Base-by-base conservation (phyloP, 2,329 filamentous ascomycete species). In the Phaeosphaeriaceae sp. region DNA sequence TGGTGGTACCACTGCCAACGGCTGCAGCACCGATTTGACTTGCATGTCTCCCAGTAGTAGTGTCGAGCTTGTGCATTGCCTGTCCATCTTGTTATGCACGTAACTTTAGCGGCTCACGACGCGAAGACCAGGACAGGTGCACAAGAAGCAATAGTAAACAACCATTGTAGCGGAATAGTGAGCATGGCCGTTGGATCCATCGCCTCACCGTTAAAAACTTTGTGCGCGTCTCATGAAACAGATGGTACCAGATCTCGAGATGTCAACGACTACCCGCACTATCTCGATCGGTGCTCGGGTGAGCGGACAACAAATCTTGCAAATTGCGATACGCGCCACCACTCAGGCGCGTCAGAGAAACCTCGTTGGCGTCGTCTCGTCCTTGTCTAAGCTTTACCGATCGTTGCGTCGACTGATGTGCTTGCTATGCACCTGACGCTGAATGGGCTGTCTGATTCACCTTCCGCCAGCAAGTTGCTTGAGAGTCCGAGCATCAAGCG, bases 211-310 rank as follows among this genome's bases (percentile, higher is more conserved):
- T 64, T 57, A 42, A 44, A 31, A 21, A 42, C 40, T 50, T 24
- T 49, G 33, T 48, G 45, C 40, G 46, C 53, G 47, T 40, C 24
- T 33, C 40, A 50, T 46, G 53, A 55, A 55, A 55, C 53, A 21
- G 17, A 36, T 36, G 21, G 41, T 46, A 48, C 41, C 48, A 46
- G 48, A 49, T 47, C 48, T 51, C 22, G 22, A 50, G 42, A 36
- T 36, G 46, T 17, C 46, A 48, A 47, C 56, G 63, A 61, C 53
- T 65, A 57, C 57, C 58, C 57, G 57, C 63, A 56, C 60, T 51
- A 63, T 60, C 63, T 61, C 40, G 61, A 67, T 66, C 56, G 54
- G 33, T 20, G 48, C 27, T 36, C 27, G 56, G 36, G 10, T 20
- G 33, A 17, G 21, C 40, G 51, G 31, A 36, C 31, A 45, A 51